Base-by-base conservation (phyloP, 768 basidiomycete genomes). In the Asterophora lycoperdoides region DNA sequence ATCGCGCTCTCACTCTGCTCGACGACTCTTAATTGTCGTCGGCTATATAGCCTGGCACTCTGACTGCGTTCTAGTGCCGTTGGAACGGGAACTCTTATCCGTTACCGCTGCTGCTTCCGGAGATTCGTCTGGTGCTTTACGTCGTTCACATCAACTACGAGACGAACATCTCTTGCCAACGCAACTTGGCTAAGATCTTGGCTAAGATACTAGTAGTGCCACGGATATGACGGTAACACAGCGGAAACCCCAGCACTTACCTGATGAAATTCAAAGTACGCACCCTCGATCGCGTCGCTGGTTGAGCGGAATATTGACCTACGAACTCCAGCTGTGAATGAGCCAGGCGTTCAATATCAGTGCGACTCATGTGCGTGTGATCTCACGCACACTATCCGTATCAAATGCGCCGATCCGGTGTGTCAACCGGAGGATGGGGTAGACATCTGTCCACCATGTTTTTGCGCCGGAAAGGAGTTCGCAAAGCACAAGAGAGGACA, bases 371-470 rank as follows among this genome's bases (percentile, higher is more conserved):
- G 94, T 67, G 72, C 71, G 54, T 80, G 83, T 68, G 93, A 98
- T 69, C 78, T 98, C 56, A 97, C 96, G 3, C 93, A 97, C 64
- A 90, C 90, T n/a, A 83, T 96, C 53, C 87, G 94, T 53, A 92
- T 99, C 63, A 93, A 94, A 68, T 99, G 95, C 64, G 94, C 95
- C 28, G 88, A 90, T 66, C 77, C 81, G 5, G 72, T 69, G 34
- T 93, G 89, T 54, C 68, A 70, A 44, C 51, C 65, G 30, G 84
- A 81, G 44, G 78, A 80, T 2, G 93, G 93, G 14, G 85, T 96
- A 48, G 95, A 99, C 65, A 77, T 99, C 4, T 99, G 96, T 61
- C 93, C 93, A 6, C 63, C 76, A 23, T 98, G 96, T 68, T 97
- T 97, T 69, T 91, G 89, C 64, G 77, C 82, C 43, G 95, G 96